Conservation (phyloP, 768 basidiomycete genomes). For the Pleurotus giganteus region DNA sequence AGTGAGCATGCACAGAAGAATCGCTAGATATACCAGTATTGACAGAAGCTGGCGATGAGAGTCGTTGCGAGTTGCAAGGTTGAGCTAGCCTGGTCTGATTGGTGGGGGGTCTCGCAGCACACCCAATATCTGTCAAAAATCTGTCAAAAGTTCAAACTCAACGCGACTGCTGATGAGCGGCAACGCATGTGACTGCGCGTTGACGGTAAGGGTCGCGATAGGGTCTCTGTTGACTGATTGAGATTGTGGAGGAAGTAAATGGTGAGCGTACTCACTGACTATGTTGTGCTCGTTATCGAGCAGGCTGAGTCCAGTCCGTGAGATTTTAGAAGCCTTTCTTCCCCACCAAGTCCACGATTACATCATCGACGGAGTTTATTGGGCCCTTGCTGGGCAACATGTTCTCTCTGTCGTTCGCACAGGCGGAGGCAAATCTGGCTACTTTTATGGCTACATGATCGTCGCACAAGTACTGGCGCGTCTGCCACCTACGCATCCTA, state of each 20-base stretch:
- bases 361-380: constrained; percentile 17
- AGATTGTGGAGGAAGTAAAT: neutral
- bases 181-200: constrained; percentile 1
- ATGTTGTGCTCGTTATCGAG: neutral
- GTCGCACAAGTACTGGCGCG: neutral
- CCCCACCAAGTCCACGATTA: constrained; percentile 15
- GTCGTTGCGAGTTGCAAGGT: too few species aligned
- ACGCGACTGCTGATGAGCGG: neutral
- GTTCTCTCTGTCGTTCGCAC: constrained; percentile 1
- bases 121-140: constrained; percentile 1
- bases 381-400: constrained; percentile 13
- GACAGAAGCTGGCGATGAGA: too few species aligned
- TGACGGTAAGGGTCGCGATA: neutral
- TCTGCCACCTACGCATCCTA: neutral
- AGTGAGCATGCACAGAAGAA: too few species aligned
- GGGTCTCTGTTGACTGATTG: neutral
- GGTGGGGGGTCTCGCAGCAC: too few species aligned
- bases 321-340: neutral
- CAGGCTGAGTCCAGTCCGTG: neutral
- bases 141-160: constrained; percentile 4
- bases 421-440: constrained; percentile 1
- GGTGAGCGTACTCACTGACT: neutral
- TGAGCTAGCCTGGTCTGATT: too few species aligned
- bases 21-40: too few species aligned
- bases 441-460: constrained; percentile 4